Percentiles rank a stretch among this genome's conserved stretches.
These are phyloP conservation scores for Zangia roseola DNA, from an alignment of 768 basidiomycete genomes.

Conservation along the genomic window DNA sequence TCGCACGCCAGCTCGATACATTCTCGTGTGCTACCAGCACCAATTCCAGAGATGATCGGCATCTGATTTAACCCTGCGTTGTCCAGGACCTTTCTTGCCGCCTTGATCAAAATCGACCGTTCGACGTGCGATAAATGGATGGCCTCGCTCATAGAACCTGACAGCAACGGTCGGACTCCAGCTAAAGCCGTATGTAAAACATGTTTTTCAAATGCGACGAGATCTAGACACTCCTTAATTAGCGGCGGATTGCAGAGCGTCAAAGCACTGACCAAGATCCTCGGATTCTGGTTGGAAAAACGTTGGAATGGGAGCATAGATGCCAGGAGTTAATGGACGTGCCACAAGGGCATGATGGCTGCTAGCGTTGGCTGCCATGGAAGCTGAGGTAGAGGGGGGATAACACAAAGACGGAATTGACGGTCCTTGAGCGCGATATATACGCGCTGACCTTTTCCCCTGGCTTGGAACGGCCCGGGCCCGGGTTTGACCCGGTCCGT, in stretches of 20 bases:
- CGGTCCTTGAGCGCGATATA: constrained; percentile 7
- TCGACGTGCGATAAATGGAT: constrained; percentile 70
- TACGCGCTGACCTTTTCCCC: constrained; percentile 6
- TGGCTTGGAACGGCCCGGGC: constrained; percentile 11
- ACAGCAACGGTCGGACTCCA: constrained; percentile 69
- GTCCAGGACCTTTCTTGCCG: constrained; percentile 72
- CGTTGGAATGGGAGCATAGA: constrained; percentile 84
- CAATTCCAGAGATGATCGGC: constrained; percentile 82
- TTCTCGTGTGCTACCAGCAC: constrained; percentile 79
- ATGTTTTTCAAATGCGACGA: constrained; percentile 67
- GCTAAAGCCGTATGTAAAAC: constrained; percentile 60
- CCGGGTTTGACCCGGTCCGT: constrained; percentile 6
- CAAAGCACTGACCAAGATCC: constrained; percentile 65
- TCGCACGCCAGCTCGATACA: constrained; percentile 72
- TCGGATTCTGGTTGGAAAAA: constrained; percentile 78
- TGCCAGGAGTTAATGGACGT: constrained; percentile 68
- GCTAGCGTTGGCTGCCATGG: constrained; percentile 40
- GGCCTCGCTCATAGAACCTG: constrained; percentile 87
- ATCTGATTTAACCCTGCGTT: constrained; percentile 51
- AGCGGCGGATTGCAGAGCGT: constrained; percentile 4
- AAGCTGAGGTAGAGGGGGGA: background rate
- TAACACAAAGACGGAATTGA: background rate
- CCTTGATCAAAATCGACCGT: constrained; percentile 59
- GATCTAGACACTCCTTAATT: constrained; percentile 38
- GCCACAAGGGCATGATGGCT: constrained; percentile 21